Evolutionary conservation across 108 stramenopile genomes (phyloP).

Genomic region (Nannochloropsis salina): DNA sequence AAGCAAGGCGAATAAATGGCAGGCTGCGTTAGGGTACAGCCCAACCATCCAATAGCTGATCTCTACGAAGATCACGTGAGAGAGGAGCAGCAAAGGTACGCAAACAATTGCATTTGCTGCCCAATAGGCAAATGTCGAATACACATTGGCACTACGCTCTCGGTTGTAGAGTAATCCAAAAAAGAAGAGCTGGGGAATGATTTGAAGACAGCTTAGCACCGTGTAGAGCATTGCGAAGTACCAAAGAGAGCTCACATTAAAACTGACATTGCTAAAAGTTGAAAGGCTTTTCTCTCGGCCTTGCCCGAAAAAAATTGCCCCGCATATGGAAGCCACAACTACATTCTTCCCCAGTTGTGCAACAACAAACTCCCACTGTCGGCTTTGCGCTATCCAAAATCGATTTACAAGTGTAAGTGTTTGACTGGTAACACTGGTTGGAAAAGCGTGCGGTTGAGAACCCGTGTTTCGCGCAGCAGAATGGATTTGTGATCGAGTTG

Average conservation of each 20-base stretch:
- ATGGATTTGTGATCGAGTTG: not conserved
- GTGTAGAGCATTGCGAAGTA: slow-evolving; percentile 24
- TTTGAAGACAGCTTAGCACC: slow-evolving; percentile 24
- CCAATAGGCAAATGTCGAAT: slow-evolving; percentile 35
- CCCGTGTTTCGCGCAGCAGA: not conserved
- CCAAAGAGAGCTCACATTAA: slow-evolving; percentile 24
- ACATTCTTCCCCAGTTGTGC: not conserved
- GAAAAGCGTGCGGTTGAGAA: not conserved
- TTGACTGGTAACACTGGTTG: not conserved
- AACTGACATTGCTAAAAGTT: slow-evolving; percentile 2
- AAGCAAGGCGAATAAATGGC: slow-evolving; percentile 22
- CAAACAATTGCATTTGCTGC: slow-evolving; percentile 10
- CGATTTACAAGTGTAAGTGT: not conserved
- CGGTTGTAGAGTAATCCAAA: slow-evolving; percentile 21
- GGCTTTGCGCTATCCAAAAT: not conserved
- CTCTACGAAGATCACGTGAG: not conserved
- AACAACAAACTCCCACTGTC: slow-evolving; percentile 11
- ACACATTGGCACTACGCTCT: slow-evolving; percentile 26
- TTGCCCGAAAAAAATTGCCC: slow-evolving; percentile 12
- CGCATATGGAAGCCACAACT: not conserved
- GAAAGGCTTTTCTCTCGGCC: not conserved
- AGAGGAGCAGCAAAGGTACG: slow-evolving; percentile 20
- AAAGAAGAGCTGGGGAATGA: slow-evolving; percentile 22
- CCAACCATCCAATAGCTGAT: slow-evolving; percentile 17
- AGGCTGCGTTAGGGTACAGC: not conserved